Evolutionary conservation across 148 eudicot genomes (phyloP), one percentile per base, ranked within the genome.

Genomic region (Cornus suecica): DNA sequence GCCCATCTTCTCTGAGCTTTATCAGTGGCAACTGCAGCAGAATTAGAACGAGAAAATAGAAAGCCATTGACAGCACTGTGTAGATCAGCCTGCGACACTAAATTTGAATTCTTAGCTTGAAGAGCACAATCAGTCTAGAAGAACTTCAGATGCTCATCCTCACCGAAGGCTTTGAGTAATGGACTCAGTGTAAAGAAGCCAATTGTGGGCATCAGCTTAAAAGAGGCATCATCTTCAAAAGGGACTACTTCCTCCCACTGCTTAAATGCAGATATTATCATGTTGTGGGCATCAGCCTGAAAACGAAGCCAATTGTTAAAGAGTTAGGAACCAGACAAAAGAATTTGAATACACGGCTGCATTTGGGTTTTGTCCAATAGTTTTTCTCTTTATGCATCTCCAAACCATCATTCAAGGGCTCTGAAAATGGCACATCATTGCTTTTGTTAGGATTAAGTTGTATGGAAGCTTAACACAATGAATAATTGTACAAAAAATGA

Each of bases 1-100:
- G 71, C 87, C 97, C 97, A 91, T 76, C 89, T 89, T 77, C 79
- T 85, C 62, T 83, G 78, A 84, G 87, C 91, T 65, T 80, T 80
- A 64, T 48, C 54, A 74, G 82, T 41, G 72, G 70, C 13, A 48
- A 48, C 54, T 11, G 54, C 18, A 0, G 54, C 54, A 48, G 75
- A n/a, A n/a, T n/a, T n/a, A n/a, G n/a, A 66, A 22, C 27, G 82
- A 48, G 86, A 76, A 65, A 69, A 63, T 27, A 86, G 34, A 71
- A 77, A 76, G 72, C 80, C 80, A 71, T 77, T 76, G 66, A 70
- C 83, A 28, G 77, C 79, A 65, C 74, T 80, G 45, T 77, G 84
- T 26, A 83, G 72, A 76, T 87, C 86, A 25, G 75, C 68, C 48
- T 75, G 76, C 70, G 82, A 80, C 10, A 76, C 90, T 69, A 86